phyloP scores from a whole-genome alignment of 306 rosid genomes.

The Trifolium fragiferum region DNA sequence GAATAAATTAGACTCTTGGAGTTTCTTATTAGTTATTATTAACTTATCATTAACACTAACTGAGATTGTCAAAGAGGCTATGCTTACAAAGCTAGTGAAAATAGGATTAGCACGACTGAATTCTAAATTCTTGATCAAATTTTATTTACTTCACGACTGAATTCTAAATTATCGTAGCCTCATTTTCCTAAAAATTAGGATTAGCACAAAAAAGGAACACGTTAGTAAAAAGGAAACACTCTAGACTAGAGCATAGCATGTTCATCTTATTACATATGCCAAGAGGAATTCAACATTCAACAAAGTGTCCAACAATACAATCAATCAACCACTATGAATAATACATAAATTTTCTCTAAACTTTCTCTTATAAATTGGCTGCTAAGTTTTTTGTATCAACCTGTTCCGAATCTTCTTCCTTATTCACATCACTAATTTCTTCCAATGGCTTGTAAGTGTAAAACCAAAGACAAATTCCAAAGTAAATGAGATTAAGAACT shows the following conservation, averaged over 20 bases:
- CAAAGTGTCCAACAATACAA: neutral
- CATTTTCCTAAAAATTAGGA: too few species aligned
- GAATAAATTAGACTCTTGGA: too few species aligned
- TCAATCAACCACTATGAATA: neutral
- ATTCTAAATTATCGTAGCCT: too few species aligned
- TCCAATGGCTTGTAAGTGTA: constrained; percentile 68
- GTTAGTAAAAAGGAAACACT: neutral
- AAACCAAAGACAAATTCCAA: constrained; percentile 58
- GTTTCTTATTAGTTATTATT: too few species aligned
- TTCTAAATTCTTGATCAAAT: too few species aligned
- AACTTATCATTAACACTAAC: too few species aligned
- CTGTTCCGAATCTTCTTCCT: constrained; percentile 46
- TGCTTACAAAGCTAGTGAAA: too few species aligned
- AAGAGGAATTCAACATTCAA: constrained; percentile 6
- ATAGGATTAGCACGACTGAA: too few species aligned
- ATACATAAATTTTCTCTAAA: neutral
- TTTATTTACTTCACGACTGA: too few species aligned
- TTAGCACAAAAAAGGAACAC: neutral
- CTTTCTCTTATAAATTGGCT: constrained; percentile 8
- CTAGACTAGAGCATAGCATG: neutral
- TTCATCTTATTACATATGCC: constrained; percentile 7
- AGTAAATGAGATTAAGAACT: constrained; percentile 60
- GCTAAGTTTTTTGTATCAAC: constrained; percentile 19
- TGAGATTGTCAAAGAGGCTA: too few species aligned
- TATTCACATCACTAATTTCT: constrained; percentile 38